Base-by-base conservation (phyloP, 2,329 filamentous ascomycete genomes). In the Sporothrix inflata region DNA sequence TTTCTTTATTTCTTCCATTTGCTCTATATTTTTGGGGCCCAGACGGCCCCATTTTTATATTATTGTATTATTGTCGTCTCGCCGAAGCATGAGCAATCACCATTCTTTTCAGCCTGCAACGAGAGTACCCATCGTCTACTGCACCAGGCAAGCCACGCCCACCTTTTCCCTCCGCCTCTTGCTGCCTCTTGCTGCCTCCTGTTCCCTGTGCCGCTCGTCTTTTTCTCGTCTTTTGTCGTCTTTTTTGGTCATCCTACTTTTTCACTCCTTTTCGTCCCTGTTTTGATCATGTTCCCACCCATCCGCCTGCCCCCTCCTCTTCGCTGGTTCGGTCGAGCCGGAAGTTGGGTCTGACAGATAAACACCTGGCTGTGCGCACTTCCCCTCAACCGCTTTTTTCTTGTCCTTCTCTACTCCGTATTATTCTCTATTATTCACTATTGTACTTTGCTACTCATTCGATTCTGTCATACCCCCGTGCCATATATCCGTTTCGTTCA, bases 341-440 rank as follows among this genome's bases (percentile, higher is more conserved):
- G n/a, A 65, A 24, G 45, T 45, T 24, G 27, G 27, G 45, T 38
- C 65, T 53, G 27, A 67, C 24, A 67, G 42, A 67, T 67, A 67
- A 67, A 51, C 45, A 67, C 45, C 21, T 38, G 19, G 19, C 24
- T 38, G 65, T 42, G 60, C 45, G 65, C 65, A 67, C 65, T 49
- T 34, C 19, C 27, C 9, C 19, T 24, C 8, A 49, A 38, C 19
- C 45, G 16, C 9, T n/a, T 34, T 60, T 27, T 9, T n/a, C 63
- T 34, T 66, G 61, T 61, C n/a, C 38, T 27, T 42, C 14, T 27
- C 24, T 66, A 8, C 3, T 67, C 9, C n/a, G n/a, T n/a, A n/a
- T n/a, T n/a, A n/a, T 38, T 67, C 19, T 21, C 27, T 51, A 11
- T 24, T 63, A 12, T 63, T 42, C 19, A n/a, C 34, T 30, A 27